These are phyloP conservation scores for Stentor roeselii DNA, from an alignment of 73 alveolate species.

Conservation along the genomic window DNA sequence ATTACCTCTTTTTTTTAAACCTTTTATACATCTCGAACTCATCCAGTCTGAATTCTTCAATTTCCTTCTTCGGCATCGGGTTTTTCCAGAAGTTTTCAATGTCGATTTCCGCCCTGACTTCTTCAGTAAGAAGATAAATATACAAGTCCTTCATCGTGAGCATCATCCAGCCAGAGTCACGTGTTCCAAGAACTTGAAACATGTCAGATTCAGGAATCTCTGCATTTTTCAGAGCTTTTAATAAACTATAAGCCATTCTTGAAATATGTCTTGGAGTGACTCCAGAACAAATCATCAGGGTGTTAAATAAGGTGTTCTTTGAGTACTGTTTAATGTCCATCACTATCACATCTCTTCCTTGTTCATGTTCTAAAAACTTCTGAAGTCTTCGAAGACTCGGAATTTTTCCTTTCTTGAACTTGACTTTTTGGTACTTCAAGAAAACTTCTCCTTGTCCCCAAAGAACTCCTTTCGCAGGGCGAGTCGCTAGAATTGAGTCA, in stretches of 20 bases:
- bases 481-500: background rate
- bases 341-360: background rate
- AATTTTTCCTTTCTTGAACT: background rate
- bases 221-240: background rate
- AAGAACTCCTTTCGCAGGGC: slow-evolving; percentile 8
- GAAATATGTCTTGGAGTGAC: slow-evolving; percentile 24
- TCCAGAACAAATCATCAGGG: slow-evolving; percentile 2
- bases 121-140: background rate
- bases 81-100: background rate
- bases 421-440: slow-evolving; percentile 16
- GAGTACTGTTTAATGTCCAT: background rate
- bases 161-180: slow-evolving; percentile 20
- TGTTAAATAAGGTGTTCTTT: background rate
- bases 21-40: background rate
- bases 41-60: background rate
- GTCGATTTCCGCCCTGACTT: background rate
- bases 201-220: background rate
- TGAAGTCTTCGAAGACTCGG: slow-evolving; percentile 15
- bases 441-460: slow-evolving; percentile 20
- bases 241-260: slow-evolving; percentile 15
- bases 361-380: slow-evolving; percentile 7
- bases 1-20: background rate
- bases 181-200: background rate
- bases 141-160: background rate
- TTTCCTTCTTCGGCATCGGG: background rate